Conservation (phyloP, 768 basidiomycete genomes). For the Leucogyrophana mollusca region DNA sequence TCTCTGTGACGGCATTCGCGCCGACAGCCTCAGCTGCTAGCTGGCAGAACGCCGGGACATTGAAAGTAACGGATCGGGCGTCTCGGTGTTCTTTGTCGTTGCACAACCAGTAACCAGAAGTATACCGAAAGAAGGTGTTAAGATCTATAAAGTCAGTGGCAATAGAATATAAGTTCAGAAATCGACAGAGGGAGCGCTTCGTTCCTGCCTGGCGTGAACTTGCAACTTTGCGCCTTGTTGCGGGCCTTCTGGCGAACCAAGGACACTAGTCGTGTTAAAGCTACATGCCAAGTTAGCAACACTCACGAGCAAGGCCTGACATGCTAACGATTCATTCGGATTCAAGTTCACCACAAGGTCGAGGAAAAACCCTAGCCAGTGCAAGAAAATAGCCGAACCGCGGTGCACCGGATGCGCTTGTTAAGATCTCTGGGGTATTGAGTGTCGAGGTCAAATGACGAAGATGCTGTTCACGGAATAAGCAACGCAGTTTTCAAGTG, state of each 20-base stretch:
- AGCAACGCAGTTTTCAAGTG: too few relatives aligned
- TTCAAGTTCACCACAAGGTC: too few relatives aligned
- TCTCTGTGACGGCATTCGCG: constrained; percentile 14
- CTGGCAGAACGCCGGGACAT: constrained; percentile 20
- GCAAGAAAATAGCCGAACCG: too few relatives aligned
- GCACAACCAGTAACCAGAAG: constrained; percentile 24
- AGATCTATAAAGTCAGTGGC: constrained; percentile 2
- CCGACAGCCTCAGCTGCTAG: constrained; percentile 10
- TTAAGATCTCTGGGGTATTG: too few relatives aligned
- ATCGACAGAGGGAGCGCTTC: background rate
- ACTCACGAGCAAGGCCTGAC: background rate
- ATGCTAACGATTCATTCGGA: constrained; percentile 4
- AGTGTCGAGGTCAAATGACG: too few relatives aligned
- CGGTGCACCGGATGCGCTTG: too few relatives aligned
- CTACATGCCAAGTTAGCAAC: constrained; percentile 4
- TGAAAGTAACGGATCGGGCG: constrained; percentile 9
- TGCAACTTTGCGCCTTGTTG: background rate
- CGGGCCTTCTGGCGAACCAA: background rate
- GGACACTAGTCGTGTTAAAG: constrained; percentile 1
- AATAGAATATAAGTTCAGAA: background rate
- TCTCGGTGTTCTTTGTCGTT: constrained; percentile 19
- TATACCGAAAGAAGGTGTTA: constrained; percentile 4
- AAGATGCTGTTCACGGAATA: too few relatives aligned
- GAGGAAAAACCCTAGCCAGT: too few relatives aligned
- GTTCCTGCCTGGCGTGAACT: constrained; percentile 5